Base-by-base conservation (phyloP, 805 yeast species). In the Candida vaughaniae region DNA sequence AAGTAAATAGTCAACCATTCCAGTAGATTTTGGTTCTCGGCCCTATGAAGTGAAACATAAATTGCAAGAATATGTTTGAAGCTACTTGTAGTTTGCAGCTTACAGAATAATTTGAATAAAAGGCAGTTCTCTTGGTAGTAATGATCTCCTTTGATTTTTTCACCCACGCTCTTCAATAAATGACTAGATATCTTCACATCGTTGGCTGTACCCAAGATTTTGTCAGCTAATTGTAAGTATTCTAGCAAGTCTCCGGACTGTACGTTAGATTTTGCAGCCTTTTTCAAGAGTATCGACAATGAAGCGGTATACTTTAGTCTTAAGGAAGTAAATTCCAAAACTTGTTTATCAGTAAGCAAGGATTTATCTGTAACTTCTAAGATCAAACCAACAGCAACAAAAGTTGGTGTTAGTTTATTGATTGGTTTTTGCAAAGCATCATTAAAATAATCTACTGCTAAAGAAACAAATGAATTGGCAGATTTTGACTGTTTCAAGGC, bases 401-500 rank as follows among this genome's bases (percentile, higher is more conserved):
- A 6, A 4, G 26, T 30, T 12, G 18, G 10, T 2, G 34, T 22
- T 9, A 25, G 34, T 8, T 8, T 14, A 6, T 22, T 23, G 5
- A 33, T 25, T 3, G 12, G 8, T 10, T 25, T 33, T 16, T 33
- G 29, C 4, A 38, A 20, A 15, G 19, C 6, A 17, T 29, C 29
- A 6, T 11, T 15, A 14, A 32, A 12, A 3, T 31, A 8, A 8
- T 23, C 12, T 11, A 38, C 12, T 2, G 39, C 18, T 2, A 15
- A 14, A 3, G 19, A 7, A 5, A 18, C n/a, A 14, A 27, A 39
- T 5, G n/a, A 7, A 28, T 32, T 29, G 15, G 35, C 43, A 26
- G 36, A 31, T 17, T 39, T 35, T 3, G 36, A 14, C 22, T 40
- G 43, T 25, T 36, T 28, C 16, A 68, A 29, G 46, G 75, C 71